Conservation (phyloP, 2,329 filamentous ascomycete species). For the Trichoderma harzianum region DNA sequence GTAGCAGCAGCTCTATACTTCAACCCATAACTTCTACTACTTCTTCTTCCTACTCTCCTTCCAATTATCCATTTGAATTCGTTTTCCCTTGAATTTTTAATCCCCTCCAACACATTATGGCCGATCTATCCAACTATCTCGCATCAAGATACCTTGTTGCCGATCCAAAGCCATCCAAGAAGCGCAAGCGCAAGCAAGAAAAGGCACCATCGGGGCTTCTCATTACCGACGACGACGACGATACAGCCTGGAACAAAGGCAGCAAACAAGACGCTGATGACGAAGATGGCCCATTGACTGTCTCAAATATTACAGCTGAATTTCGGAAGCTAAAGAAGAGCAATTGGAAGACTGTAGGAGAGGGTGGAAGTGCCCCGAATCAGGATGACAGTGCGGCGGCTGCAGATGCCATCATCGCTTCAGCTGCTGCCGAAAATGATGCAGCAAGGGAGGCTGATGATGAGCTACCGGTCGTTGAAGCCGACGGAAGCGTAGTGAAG, state of each 20-base stretch:
- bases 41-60: background rate
- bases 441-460: constrained; percentile 48
- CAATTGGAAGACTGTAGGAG: constrained; percentile 70
- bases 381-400: constrained; percentile 48
- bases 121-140: constrained; percentile 75
- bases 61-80: background rate
- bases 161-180: constrained; percentile 57
- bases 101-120: constrained; percentile 19
- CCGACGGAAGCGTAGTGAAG: constrained; percentile 49
- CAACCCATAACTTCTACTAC: background rate
- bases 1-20: background rate
- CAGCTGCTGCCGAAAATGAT: constrained; percentile 64
- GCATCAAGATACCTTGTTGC: constrained; percentile 81
- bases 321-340: constrained; percentile 76
- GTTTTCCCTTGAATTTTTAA: background rate
- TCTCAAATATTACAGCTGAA: constrained; percentile 53
- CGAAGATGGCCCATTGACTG: constrained; percentile 48
- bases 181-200: constrained; percentile 59
- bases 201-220: constrained; percentile 50
- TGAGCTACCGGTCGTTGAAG: constrained; percentile 47
- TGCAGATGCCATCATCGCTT: constrained; percentile 73
- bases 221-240: constrained; percentile 65
- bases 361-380: constrained; percentile 29
- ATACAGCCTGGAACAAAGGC: constrained; percentile 47
- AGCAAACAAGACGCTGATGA: constrained; percentile 48